Evolutionary conservation across 345 rosid species (phyloP).

Genomic region (Populus simonii): DNA sequence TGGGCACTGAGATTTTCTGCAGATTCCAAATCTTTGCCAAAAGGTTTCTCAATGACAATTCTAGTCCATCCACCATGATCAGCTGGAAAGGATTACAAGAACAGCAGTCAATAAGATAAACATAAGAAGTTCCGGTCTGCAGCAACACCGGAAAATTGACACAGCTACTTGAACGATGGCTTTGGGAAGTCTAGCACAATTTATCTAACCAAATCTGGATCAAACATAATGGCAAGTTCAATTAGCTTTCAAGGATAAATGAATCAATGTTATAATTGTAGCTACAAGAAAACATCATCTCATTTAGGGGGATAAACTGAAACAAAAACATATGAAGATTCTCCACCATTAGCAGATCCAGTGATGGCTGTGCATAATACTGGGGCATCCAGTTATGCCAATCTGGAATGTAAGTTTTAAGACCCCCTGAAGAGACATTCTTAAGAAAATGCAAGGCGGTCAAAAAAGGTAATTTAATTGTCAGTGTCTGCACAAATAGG

Average conservation of each 20-base stretch:
- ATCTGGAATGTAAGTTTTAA: not conserved
- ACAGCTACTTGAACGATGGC: not conserved
- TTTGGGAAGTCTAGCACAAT: not conserved
- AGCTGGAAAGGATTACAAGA: constrained; percentile 41
- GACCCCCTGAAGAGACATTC: not conserved
- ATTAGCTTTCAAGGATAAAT: not conserved
- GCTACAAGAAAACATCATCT: not conserved
- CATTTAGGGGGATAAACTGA: not conserved
- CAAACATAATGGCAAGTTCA: not conserved
- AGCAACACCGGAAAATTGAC: not conserved
- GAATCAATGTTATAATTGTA: not conserved
- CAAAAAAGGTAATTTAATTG: constrained; percentile 3
- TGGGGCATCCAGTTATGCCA: not conserved
- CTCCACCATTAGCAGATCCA: not conserved
- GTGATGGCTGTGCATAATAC: no score
- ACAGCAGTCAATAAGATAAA: not conserved
- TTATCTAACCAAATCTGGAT: not conserved
- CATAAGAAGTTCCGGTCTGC: not conserved
- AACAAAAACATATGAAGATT: constrained; percentile 11
- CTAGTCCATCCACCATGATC: constrained; percentile 96
- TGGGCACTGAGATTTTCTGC: constrained; percentile 79
- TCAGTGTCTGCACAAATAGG: not conserved
- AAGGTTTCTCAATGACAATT: constrained; percentile 93
- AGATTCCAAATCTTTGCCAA: constrained; percentile 84
- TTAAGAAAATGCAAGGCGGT: not conserved